Evolutionary conservation across 2,329 filamentous ascomycete species (phyloP).

Genomic region (Colletotrichum sojae): DNA sequence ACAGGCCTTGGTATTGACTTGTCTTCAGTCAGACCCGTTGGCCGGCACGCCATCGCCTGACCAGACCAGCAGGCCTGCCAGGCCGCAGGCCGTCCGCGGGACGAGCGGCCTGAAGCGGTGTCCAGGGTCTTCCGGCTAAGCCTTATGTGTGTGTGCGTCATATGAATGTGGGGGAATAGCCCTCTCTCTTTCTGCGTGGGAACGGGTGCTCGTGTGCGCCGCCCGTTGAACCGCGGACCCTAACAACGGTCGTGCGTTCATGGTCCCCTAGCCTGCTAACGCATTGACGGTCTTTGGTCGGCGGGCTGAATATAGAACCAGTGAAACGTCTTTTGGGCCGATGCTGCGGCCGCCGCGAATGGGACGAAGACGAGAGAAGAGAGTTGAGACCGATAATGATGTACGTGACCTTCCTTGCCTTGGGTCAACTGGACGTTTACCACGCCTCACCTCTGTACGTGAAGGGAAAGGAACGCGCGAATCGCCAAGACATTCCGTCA

Average conservation of each 20-base stretch:
- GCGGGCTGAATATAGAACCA: conserved; percentile 24
- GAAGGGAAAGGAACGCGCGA: conserved; percentile 8
- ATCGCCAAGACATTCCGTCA: conserved; percentile 22
- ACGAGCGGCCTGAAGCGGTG: conserved; percentile 9
- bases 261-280: neutral
- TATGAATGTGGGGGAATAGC: conserved; percentile 3
- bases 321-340: conserved; percentile 25
- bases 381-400: neutral
- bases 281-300: conserved; percentile 25
- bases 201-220: neutral
- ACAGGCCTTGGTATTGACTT: conserved; percentile 4
- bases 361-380: conserved; percentile 26
- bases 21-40: neutral
- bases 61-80: neutral
- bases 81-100: conserved; percentile 1
- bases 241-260: too few relatives aligned
- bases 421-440: too few relatives aligned
- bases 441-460: too few relatives aligned
- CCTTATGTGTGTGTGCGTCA: conserved; percentile 19
- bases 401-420: too few relatives aligned
- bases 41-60: neutral
- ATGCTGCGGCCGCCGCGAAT: conserved; percentile 7
- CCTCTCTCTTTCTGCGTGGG: neutral
- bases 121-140: conserved; percentile 13
- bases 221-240: neutral